These are phyloP conservation scores for Sporisorium iseilematis-ciliati DNA, from an alignment of 1,284 basidiomycete genomes.

Conservation along the genomic window DNA sequence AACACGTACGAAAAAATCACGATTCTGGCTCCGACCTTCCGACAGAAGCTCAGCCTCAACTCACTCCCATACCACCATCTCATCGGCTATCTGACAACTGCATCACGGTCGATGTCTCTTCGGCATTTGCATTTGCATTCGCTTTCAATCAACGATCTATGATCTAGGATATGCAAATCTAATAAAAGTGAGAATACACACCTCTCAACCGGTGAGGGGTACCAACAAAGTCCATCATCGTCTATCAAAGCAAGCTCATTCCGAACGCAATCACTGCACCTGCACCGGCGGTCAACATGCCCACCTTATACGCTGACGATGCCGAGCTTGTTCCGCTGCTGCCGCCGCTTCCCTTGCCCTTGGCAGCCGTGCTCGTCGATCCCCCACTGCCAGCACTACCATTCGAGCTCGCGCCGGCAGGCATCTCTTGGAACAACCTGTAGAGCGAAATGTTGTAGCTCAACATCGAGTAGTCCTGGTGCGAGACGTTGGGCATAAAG, in stretches of 20 bases:
- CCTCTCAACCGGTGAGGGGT: constrained; percentile 3
- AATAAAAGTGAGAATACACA: background rate
- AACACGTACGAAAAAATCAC: background rate
- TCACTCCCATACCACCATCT: background rate
- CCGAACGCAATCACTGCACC: constrained; percentile 18
- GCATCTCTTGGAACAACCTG: constrained; percentile 50
- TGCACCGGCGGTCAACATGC: constrained; percentile 5
- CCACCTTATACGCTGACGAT: background rate
- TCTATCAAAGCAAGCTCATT: constrained; percentile 16
- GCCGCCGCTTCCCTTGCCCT: background rate
- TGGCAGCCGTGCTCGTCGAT: background rate
- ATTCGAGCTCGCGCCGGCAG: constrained; percentile 14
- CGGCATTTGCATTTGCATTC: background rate
- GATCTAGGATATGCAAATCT: no score
- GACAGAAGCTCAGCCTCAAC: background rate
- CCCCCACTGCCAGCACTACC: background rate
- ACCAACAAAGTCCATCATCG: background rate
- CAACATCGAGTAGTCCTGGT: constrained; percentile 66
- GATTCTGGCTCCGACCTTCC: constrained; percentile 5
- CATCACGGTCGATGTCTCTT: background rate
- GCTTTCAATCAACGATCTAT: background rate
- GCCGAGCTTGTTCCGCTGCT: constrained; percentile 3
- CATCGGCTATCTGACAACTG: background rate
- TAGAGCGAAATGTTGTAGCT: constrained; percentile 51
- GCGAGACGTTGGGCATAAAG: constrained; percentile 60